Percentiles rank a stretch among this genome's conserved stretches.
Conservation (phyloP, 306 rosid genomes). For the Bauhinia variegata region DNA sequence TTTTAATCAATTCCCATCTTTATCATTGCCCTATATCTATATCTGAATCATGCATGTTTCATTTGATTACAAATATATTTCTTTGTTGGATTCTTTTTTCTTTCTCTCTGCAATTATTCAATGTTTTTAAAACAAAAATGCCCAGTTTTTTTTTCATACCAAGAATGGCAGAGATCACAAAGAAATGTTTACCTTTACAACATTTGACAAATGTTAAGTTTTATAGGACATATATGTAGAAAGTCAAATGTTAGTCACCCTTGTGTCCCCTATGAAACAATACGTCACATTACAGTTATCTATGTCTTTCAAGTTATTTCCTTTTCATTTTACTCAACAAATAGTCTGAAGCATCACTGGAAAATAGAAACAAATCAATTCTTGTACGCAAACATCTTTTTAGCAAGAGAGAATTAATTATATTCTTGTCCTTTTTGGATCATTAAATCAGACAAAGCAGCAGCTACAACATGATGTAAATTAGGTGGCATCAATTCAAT, state of each 20-base stretch:
- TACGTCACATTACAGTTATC: too few relatives aligned
- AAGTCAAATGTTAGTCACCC: not conserved
- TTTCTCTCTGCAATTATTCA: constrained; percentile 5
- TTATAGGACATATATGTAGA: too few relatives aligned
- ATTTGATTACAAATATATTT: not conserved
- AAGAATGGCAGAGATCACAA: too few relatives aligned
- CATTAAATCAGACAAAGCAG: too few relatives aligned
- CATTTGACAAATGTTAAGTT: too few relatives aligned
- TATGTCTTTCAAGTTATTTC: not conserved
- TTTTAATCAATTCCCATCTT: not conserved
- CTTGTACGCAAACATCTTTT: constrained; percentile 6
- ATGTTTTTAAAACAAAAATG: too few relatives aligned
- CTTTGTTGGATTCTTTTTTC: constrained; percentile 8
- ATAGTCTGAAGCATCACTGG: not conserved
- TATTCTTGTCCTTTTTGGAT: not conserved
- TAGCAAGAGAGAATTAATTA: not conserved
- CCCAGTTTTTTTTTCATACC: too few relatives aligned
- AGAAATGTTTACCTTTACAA: too few relatives aligned
- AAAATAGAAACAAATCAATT: not conserved
- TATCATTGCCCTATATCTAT: constrained; percentile 12
- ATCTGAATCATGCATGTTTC: not conserved
- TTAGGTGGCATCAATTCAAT: too few relatives aligned
- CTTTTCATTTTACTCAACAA: not conserved
- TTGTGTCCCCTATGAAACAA: not conserved
- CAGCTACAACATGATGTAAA: too few relatives aligned